Percentiles rank a stretch among this genome's conserved stretches.
These are phyloP conservation scores for Biscutella laevigata DNA, from an alignment of 441 rosid genomes.

Conservation along the genomic window DNA sequence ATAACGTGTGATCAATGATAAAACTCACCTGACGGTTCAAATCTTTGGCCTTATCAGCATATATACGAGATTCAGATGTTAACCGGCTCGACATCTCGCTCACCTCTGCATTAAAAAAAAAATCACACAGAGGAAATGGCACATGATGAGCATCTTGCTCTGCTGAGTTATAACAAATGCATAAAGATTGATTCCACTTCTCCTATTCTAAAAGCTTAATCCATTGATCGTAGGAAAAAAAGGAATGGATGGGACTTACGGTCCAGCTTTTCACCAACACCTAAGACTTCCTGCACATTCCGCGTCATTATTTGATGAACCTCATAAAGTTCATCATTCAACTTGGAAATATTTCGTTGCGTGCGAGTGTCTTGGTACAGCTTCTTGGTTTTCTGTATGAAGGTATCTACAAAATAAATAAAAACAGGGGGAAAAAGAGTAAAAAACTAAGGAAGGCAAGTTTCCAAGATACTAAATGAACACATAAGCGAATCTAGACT, in stretches of 20 bases:
- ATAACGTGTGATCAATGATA: too few species aligned
- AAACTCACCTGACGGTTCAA: constrained; percentile 87
- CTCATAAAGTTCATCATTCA: constrained; percentile 98
- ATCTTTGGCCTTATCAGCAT: constrained; percentile 97
- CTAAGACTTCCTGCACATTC: constrained; percentile 98
- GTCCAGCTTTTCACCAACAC: constrained; percentile 98
- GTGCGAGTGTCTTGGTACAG: constrained; percentile 95
- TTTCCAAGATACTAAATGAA: constrained; percentile 6
- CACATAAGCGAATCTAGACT: constrained; percentile 1
- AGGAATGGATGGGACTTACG: constrained; percentile 44
- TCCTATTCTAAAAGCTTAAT: neutral
- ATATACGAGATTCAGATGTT: constrained; percentile 89
- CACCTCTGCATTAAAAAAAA: constrained; percentile 74
- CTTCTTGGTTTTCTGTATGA: constrained; percentile 96
- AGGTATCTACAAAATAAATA: constrained; percentile 57
- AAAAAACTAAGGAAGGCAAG: neutral
- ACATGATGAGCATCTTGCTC: neutral
- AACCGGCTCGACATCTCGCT: constrained; percentile 96
- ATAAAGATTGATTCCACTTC: neutral
- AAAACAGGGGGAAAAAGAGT: too few species aligned
- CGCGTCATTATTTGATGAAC: constrained; percentile 99
- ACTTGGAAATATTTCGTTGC: constrained; percentile 83
- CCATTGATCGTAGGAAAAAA: neutral
- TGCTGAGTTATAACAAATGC: constrained; percentile 3
- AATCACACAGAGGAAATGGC: neutral